Evolutionary conservation across 345 rosid genomes (phyloP), one percentile per base, ranked within the genome.

Genomic region (Ailanthus altissimus): DNA sequence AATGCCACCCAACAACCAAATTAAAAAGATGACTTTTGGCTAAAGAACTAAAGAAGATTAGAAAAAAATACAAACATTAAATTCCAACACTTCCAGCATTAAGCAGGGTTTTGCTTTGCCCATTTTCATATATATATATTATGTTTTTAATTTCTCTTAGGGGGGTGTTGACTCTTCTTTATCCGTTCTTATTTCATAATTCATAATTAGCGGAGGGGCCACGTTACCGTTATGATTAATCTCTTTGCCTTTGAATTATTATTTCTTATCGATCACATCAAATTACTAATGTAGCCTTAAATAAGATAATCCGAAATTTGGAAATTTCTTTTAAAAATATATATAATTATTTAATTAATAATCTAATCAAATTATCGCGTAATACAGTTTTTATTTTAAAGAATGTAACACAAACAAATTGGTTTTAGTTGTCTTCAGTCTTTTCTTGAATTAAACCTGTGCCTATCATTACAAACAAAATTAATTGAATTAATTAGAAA

Each of bases 151-250:
- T n/a, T n/a, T n/a, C n/a, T n/a, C n/a, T n/a, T n/a, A n/a, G n/a
- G n/a, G n/a, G n/a, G 57, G 43, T 85, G 51, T 70, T 32, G 79
- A 76, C 38, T 77, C 83, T 77, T 77, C 83, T 77, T 77, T 16
- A 21, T 73, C 75, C 73, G 13, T 20, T 42, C 47, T 1, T 1
- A 2, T 28, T 49, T 51, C n/a, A 16, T 11, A 18, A 20, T 62
- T 21, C 20, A 6, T 45, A 28, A 78, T 74, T 74, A 43, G 81
- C 75, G 77, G 85, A n/a, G n/a, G 86, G 84, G 67, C 82, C 85
- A 68, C 81, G 73, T 84, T 83, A 76, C 91, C 88, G 87, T 84
- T 81, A 82, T 72, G 70, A 78, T 85, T 82, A 74, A 68, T 72
- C 79, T 68, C 73, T 70, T 70, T 38, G 54, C 70, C 56, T 74